A percentile compares a stretch with the other conserved stretches of the same genome.
phyloP scores from a whole-genome alignment of 2,329 filamentous ascomycete genomes.

The Simplicillium aogashimaense region DNA sequence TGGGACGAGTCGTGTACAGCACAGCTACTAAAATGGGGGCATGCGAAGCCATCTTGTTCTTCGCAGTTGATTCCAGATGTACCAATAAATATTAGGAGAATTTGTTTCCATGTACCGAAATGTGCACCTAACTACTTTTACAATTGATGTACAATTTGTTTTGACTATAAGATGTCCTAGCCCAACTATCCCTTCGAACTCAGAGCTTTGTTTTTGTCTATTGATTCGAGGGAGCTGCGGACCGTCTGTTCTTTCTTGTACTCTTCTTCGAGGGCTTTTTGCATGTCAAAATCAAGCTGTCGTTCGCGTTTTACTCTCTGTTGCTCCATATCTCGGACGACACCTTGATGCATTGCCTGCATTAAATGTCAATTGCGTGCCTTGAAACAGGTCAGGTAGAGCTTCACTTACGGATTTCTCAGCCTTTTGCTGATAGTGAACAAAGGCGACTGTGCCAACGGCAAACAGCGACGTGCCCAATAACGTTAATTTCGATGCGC shows the following conservation, averaged over 20 bases:
- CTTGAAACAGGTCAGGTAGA: neutral
- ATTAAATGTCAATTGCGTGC: slow-evolving; percentile 6
- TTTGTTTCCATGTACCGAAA: neutral
- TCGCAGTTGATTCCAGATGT: too few species aligned
- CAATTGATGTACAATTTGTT: neutral
- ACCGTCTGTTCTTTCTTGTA: slow-evolving; percentile 86
- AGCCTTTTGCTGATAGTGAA: slow-evolving; percentile 78
- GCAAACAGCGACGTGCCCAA: slow-evolving; percentile 68
- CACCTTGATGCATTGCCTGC: slow-evolving; percentile 91
- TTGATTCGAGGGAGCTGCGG: slow-evolving; percentile 25
- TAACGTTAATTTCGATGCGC: slow-evolving; percentile 79
- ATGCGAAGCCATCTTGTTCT: too few species aligned
- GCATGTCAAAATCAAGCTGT: slow-evolving; percentile 90
- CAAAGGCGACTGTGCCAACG: slow-evolving; percentile 66
- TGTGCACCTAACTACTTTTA: neutral
- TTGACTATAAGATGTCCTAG: too few species aligned
- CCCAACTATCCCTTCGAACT: too few species aligned
- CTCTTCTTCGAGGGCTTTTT: slow-evolving; percentile 73
- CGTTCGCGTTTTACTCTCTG: slow-evolving; percentile 84
- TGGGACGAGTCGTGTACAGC: too few species aligned
- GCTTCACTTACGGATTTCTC: slow-evolving; percentile 63
- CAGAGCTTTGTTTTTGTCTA: neutral
- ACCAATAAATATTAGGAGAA: too few species aligned
- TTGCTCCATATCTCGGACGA: slow-evolving; percentile 89
- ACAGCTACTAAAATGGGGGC: too few species aligned